These are phyloP conservation scores for Hydnomerulius pinastri DNA, from an alignment of 768 basidiomycete genomes.

Conservation along the genomic window DNA sequence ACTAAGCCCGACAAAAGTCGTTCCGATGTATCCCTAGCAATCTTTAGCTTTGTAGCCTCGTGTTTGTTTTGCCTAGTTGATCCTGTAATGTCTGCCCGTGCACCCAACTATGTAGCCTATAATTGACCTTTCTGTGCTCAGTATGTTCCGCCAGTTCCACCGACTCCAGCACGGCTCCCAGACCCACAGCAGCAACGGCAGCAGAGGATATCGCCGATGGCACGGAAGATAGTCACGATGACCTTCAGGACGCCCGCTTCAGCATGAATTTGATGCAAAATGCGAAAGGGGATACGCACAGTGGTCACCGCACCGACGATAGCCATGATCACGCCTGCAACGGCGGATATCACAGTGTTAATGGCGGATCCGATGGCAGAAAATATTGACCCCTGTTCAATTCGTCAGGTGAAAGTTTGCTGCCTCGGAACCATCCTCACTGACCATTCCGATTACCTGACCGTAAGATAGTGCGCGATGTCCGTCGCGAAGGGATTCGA, in stretches of 20 bases:
- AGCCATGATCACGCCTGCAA: constrained; percentile 49
- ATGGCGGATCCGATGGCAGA: constrained; percentile 66
- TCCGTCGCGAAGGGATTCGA: too few relatives aligned
- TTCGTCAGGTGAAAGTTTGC: too few relatives aligned
- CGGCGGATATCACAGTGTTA: constrained; percentile 58
- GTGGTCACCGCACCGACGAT: constrained; percentile 60
- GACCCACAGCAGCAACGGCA: constrained; percentile 42
- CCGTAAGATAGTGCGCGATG: too few relatives aligned
- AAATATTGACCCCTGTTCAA: constrained; percentile 61
- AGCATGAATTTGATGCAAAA: too few relatives aligned
- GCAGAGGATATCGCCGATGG: constrained; percentile 52
- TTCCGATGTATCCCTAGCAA: constrained; percentile 27
- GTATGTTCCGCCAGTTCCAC: too few relatives aligned
- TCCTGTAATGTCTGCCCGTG: constrained; percentile 10
- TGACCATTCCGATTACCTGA: too few relatives aligned
- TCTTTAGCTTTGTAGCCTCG: constrained; percentile 13
- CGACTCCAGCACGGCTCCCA: too few relatives aligned
- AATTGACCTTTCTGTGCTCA: too few relatives aligned
- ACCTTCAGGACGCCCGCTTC: constrained; percentile 40
- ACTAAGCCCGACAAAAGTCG: background rate
- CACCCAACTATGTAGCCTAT: too few relatives aligned
- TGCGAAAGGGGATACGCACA: constrained; percentile 40
- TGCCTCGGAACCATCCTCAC: too few relatives aligned
- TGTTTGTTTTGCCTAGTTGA: constrained; percentile 11
- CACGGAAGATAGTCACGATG: constrained; percentile 63